These are phyloP conservation scores for Chrysosporium keratinophilum DNA, from an alignment of 2,329 filamentous ascomycete genomes.

Conservation along the genomic window DNA sequence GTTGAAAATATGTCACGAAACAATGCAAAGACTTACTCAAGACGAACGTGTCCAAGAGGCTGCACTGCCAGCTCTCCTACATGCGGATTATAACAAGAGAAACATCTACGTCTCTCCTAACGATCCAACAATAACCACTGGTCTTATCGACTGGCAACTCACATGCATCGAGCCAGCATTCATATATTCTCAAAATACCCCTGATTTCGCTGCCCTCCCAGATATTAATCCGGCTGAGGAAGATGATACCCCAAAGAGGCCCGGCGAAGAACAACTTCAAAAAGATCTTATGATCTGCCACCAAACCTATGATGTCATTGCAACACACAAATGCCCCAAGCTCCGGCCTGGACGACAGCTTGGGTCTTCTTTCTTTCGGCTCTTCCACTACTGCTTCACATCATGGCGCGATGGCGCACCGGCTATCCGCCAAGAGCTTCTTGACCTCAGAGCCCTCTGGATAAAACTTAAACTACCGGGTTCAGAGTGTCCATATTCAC, in stretches of 20 bases:
- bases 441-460: conserved; percentile 24
- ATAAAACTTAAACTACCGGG: conserved; percentile 20
- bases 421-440: conserved; percentile 24
- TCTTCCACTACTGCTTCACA: conserved; percentile 26
- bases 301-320: conserved; percentile 24
- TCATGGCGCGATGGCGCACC: conserved; percentile 23
- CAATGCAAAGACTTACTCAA: conserved; percentile 19
- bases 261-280: conserved; percentile 15
- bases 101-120: conserved; percentile 27
- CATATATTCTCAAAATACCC: conserved; percentile 21
- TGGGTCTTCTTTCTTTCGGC: conserved; percentile 23
- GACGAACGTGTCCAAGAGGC: conserved; percentile 20
- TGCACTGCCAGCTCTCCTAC: conserved; percentile 19
- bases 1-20: conserved; percentile 17
- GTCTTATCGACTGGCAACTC: conserved; percentile 29
- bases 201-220: conserved; percentile 23
- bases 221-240: conserved; percentile 16
- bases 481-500: conserved; percentile 22
- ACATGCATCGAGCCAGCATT: conserved; percentile 26
- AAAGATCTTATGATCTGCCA: conserved; percentile 24
- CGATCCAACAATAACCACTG: conserved; percentile 24
- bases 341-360: conserved; percentile 21
- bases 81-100: conserved; percentile 26
- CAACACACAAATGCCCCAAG: conserved; percentile 21
- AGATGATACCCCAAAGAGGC: conserved; percentile 7